Evolutionary conservation across 805 yeast species (phyloP), one percentile per base, ranked within the genome.

Genomic region (Hanseniaspora jakobsenii): DNA sequence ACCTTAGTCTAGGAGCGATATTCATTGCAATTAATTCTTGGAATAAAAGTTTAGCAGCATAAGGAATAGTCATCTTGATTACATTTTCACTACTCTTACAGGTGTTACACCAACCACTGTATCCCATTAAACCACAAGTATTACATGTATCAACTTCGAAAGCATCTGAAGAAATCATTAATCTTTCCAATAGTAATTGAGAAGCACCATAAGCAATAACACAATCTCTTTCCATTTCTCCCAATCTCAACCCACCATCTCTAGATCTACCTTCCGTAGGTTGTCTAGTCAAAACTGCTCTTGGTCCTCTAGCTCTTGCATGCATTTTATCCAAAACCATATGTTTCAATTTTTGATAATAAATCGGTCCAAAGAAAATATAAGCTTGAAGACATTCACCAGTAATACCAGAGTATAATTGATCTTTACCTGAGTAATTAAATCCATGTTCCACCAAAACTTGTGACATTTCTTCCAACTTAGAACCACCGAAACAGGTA

Each of bases 161-260:
- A 0, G 96, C 97, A 67, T 91, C 98, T 0, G 97, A 87, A 43
- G 95, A 83, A 41, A 87, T 67, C 98, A 91, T 91, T 57, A 91
- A 72, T 64, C 98, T 77, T 65, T 91, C 98, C 50, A 91, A 67
- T 52, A 91, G 70, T 53, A 91, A 67, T 64, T 89, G 97, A 4
- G 96, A 87, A 1, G 98, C 98, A 57, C 98, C 98, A 57, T 91
- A 91, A 1, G 98, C 98, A 65, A 91, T 93, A 52, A 91, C 95
- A 79, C 98, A 91, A 69, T 91, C 98, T 66, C 98, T 81, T 64
- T 91, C 98, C 98, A 91, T 91, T 67, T 91, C 98, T 57, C 98
- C 98, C 62, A 91, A 73, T 70, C 98, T 80, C 61, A 91, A 73
- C 60, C 98, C 98, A 75, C 98, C 98, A 64, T 91, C 98, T 64